Conservation (phyloP, 2,329 filamentous ascomycete genomes). For the Gnomoniopsis smithogilvyi region DNA sequence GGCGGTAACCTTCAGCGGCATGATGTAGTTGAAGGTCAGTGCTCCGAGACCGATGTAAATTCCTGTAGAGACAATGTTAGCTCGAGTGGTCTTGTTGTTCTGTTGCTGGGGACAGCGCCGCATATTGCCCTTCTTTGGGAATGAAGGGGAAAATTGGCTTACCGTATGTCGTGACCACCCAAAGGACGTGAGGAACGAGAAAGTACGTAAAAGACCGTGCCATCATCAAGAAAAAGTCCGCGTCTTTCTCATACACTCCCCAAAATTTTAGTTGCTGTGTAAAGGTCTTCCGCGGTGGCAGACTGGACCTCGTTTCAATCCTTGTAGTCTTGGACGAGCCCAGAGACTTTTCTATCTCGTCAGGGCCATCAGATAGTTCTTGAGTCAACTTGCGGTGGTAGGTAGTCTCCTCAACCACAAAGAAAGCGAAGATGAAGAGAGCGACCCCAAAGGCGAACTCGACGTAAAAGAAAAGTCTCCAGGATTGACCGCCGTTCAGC, state of each 20-base stretch:
- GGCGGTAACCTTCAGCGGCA: constrained; percentile 42
- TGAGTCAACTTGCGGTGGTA: constrained; percentile 23
- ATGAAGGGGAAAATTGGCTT: constrained; percentile 13
- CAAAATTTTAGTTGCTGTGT: constrained; percentile 40
- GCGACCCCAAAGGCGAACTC: constrained; percentile 46
- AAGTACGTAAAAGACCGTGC: constrained; percentile 44
- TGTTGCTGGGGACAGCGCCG: not conserved
- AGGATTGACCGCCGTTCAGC: constrained; percentile 55
- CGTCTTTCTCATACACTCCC: constrained; percentile 37
- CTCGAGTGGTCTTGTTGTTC: not conserved
- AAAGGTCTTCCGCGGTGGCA: constrained; percentile 38
- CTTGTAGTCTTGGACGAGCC: not conserved
- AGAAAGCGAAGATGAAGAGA: constrained; percentile 28
- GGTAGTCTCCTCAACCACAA: constrained; percentile 32
- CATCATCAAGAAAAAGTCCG: constrained; percentile 43
- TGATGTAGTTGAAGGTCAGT: constrained; percentile 47
- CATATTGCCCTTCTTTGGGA: not conserved
- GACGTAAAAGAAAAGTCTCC: constrained; percentile 61
- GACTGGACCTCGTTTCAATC: not conserved
- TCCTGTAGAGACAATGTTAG: constrained; percentile 19
- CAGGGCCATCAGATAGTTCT: constrained; percentile 2
- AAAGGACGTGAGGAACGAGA: constrained; percentile 44
- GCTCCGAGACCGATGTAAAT: constrained; percentile 48
- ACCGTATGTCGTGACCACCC: constrained; percentile 45
- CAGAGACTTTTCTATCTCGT: constrained; percentile 14